Base-by-base conservation (phyloP, 495 filamentous ascomycete genomes). In the Xylaria curta region DNA sequence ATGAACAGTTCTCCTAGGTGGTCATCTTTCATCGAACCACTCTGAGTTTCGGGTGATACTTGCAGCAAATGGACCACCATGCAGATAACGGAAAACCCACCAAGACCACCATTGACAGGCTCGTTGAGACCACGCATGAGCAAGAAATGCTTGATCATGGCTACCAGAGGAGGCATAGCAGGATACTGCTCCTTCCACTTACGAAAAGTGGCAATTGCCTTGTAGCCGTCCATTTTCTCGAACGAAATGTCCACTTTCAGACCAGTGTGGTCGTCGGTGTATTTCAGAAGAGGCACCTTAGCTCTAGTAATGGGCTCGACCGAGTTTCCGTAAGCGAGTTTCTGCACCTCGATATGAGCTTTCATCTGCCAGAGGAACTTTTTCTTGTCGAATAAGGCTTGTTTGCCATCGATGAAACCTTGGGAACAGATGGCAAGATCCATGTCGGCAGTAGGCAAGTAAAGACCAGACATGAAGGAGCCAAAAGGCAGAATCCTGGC, bases 211-310 rank as follows among this genome's bases (percentile, higher is more conserved):
- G 88, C 76, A 74, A 94, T 92, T 26, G 95, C 94, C 3, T 87
- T 79, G 31, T 97, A 71, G 5, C 96, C 96, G 49, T 90, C 92
- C 33, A 89, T 80, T 76, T 98, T 98, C 81, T 99, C 97, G 77
- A 99, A 97, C 0, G 95, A 98, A 51, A 98, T 82, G 77, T 99
- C 96, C 26, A 98, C 89, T 51, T 89, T 90, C 54, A 99, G 83
- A 9, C 87, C 87, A 3, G 94, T 97, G 58, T 84, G 64, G 56
- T 78, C 82, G 71, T 98, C 95, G 42, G 92, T 81, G 74, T 91
- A 98, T 76, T 99, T 99, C 78, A 98, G 83, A n/a, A 99, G 89
- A 0, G 96, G 96, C 4, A 99, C 96, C 77, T 91, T 93, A 13
- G 97, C 96, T 68, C 85, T 82, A 0, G 85, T 61, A 60, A 99